Evolutionary conservation across 805 yeast species (phyloP), one percentile per base, ranked within the genome.

Genomic region (Wickerhamomyces queroliae): DNA sequence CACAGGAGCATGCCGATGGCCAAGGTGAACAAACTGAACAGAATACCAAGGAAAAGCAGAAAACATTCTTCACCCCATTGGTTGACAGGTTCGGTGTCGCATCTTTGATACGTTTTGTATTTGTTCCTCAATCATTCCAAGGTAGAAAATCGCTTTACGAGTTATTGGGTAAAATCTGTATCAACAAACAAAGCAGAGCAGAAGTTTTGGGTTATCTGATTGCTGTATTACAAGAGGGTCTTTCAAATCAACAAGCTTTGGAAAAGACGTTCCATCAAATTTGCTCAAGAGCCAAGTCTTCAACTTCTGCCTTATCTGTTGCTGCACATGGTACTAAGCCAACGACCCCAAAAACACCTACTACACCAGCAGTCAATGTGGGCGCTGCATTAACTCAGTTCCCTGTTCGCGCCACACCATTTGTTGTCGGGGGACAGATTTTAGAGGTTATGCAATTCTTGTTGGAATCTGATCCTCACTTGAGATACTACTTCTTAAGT

Each of bases 71-170:
- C 56, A 68, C 83, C 3, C 85, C 95, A 3, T 59, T 90, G 46
- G 69, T 87, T 40, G 96, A 90, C 51, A 72, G 78, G 36, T 62
- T 76, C 6, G 95, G 95, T 10, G 76, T 85, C 38, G 80, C 93
- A 4, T 72, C 95, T 0, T 49, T 90, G 27, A 56, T 86, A 39
- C 72, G 88, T 43, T 67, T 86, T 35, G 64, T 87, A 3, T 90
- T 84, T 61, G 68, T 83, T 18, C 90, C 95, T 1, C 85, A 81
- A 48, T 71, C 79, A 1, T 72, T 75, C 49, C 67, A 64, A 47
- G 78, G 75, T 43, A 67, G 90, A 38, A 88, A 79, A 41, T 62
- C 70, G 2, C 67, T 85, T 35, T 80, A 81, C 57, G 79, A 78
- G 37, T 64, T 91, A 5, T 66, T 89, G 40, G 76, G 75, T 18